These are phyloP conservation scores for Exophiala sideris DNA, from an alignment of 2,329 filamentous ascomycete species.

Conservation along the genomic window DNA sequence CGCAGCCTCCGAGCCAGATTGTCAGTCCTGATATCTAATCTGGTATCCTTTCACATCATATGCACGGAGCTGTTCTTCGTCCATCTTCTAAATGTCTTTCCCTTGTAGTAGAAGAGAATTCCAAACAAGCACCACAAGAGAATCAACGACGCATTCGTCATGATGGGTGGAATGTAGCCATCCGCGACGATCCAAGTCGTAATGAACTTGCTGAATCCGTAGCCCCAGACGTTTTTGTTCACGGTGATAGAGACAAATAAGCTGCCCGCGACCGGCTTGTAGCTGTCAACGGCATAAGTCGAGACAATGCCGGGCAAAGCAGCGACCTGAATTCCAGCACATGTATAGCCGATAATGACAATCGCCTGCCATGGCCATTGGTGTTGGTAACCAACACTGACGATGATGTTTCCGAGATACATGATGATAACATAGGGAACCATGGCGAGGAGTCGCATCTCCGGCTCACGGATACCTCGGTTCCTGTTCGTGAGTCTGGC, in stretches of 20 bases:
- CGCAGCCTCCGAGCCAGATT: too few species aligned
- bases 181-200: slow-evolving; percentile 49
- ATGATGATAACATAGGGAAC: slow-evolving; percentile 57
- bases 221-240: slow-evolving; percentile 64
- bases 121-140: slow-evolving; percentile 54
- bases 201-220: slow-evolving; percentile 57
- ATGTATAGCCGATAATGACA: slow-evolving; percentile 57
- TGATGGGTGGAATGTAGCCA: slow-evolving; percentile 57
- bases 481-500: slow-evolving; percentile 53
- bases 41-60: slow-evolving; percentile 37
- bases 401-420: slow-evolving; percentile 57
- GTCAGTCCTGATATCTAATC: too few species aligned
- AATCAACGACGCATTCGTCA: slow-evolving; percentile 57
- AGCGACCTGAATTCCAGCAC: slow-evolving; percentile 56
- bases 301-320: slow-evolving; percentile 58
- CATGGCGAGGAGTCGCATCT: slow-evolving; percentile 57
- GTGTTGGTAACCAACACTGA: slow-evolving; percentile 52
- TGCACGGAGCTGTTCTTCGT: slow-evolving; percentile 56
- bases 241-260: slow-evolving; percentile 61
- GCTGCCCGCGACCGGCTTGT: slow-evolving; percentile 60
- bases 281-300: slow-evolving; percentile 60
- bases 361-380: slow-evolving; percentile 52
- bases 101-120: slow-evolving; percentile 56
- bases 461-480: slow-evolving; percentile 54
- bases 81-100: slow-evolving; percentile 58